Base-by-base conservation (phyloP, 805 yeast species). In the Lipomyces kockii region DNA sequence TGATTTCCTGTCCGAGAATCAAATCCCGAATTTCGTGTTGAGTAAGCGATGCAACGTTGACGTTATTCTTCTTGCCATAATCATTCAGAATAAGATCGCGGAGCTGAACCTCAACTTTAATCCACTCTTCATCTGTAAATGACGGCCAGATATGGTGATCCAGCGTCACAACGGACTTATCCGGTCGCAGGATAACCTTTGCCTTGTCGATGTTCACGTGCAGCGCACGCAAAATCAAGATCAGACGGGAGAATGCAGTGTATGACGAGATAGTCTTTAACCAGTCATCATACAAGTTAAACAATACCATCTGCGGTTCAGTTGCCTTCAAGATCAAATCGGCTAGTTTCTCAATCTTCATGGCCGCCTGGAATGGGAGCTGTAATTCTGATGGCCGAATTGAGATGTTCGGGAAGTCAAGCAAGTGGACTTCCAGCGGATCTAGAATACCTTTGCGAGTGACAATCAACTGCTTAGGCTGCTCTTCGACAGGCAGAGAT, bases 231-330 rank as follows among this genome's bases (percentile, higher is more conserved):
- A 95, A 80, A n/a, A 95, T 80, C 68, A 95, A 82, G 61, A 92
- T 85, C 65, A 94, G 81, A 69, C 99, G 84, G 5, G 97, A 92
- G 77, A 95, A 95, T 0, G 98, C 98, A 0, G 99, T 95, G 77
- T 89, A 91, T 0, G 97, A 86, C 0, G 97, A 91, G 53, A 92
- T 86, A 0, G 86, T 83, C 67, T 86, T 85, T 65, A 92, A 81
- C 99, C 99, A 95, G 76, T 95, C 97, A 77, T 95, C 99, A 77
- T 92, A 95, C 60, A 95, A 81, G 75, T 93, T 92, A 80, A 92
- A 91, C 66, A 93, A 79, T 2, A 90, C 91, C 97, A 93, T 91
- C 76, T 92, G 94, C 0, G 97, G 96, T 76, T 92, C 97, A 52
- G 89, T 90, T 4, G 98, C 97, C 71, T 87, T 87, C 78, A 89